phyloP scores from a whole-genome alignment of 306 rosid species.

The Prunus salicina region DNA sequence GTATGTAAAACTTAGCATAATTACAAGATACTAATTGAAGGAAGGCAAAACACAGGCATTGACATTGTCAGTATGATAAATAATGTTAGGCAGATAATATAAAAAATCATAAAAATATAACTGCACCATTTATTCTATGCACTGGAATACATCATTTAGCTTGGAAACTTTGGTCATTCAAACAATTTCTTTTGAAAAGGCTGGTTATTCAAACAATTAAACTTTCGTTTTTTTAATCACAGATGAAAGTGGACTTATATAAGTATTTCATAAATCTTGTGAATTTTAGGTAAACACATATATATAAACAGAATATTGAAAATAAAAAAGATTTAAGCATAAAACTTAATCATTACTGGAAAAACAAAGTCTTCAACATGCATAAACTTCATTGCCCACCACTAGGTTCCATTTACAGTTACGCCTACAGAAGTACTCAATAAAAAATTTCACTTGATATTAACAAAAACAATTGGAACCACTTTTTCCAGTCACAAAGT shows the following conservation, averaged over 20 bases:
- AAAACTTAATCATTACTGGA: background rate
- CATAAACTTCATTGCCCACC: background rate
- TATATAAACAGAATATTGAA: background rate
- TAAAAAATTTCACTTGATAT: background rate
- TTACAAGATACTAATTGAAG: constrained; percentile 22
- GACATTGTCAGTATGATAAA: constrained; percentile 6
- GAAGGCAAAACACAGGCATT: constrained; percentile 12
- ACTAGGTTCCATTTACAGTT: background rate
- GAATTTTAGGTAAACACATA: background rate
- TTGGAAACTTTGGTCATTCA: background rate
- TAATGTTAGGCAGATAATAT: constrained; percentile 7
- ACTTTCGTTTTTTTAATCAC: background rate
- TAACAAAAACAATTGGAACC: background rate
- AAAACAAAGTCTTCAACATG: background rate
- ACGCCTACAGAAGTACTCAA: background rate
- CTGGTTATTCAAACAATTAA: background rate
- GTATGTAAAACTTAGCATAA: constrained; percentile 34
- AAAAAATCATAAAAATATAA: background rate
- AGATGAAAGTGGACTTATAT: background rate
- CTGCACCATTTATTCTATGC: background rate
- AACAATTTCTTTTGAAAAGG: background rate
- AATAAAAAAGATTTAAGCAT: background rate
- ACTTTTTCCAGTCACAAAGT: background rate
- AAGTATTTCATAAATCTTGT: background rate
- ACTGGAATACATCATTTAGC: background rate